These are phyloP conservation scores for Coemansia sp. DNA, from an alignment of 192 early-diverging fungal genomes.

Conservation along the genomic window DNA sequence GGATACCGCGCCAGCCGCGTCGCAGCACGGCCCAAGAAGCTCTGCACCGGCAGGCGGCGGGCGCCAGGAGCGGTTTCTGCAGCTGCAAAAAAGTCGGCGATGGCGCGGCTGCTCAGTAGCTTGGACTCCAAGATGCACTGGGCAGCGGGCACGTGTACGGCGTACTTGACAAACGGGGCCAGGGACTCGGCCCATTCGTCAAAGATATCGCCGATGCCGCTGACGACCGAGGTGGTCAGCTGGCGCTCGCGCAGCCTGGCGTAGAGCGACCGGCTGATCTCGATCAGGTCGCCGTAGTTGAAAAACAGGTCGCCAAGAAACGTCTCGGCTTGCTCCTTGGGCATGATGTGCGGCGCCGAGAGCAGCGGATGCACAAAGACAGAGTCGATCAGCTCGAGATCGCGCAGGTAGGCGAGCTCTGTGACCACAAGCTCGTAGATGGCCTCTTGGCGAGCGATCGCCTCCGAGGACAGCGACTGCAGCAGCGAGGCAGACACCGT, in stretches of 20 bases:
- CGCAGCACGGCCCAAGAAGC: slow-evolving; percentile 83
- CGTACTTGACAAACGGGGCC: slow-evolving; percentile 78
- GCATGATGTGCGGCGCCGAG: slow-evolving; percentile 59
- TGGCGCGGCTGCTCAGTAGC: slow-evolving; percentile 58
- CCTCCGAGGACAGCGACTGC: slow-evolving; percentile 23
- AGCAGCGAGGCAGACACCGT: slow-evolving; percentile 36
- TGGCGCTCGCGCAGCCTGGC: slow-evolving; percentile 60
- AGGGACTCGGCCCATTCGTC: slow-evolving; percentile 64
- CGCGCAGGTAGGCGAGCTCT: slow-evolving; percentile 83
- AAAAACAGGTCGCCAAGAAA: slow-evolving; percentile 77
- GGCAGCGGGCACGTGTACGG: slow-evolving; percentile 75
- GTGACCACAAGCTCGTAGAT: slow-evolving; percentile 89
- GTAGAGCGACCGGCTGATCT: slow-evolving; percentile 57
- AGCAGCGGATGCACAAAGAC: slow-evolving; percentile 66
- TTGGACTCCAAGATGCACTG: slow-evolving; percentile 79
- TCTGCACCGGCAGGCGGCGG: slow-evolving; percentile 78
- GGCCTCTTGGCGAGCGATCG: slow-evolving; percentile 67
- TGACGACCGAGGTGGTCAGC: slow-evolving; percentile 59
- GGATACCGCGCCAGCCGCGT: slow-evolving; percentile 84
- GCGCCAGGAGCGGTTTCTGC: slow-evolving; percentile 71
- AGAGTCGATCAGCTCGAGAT: slow-evolving; percentile 75
- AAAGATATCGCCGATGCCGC: slow-evolving; percentile 81
- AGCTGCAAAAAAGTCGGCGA: slow-evolving; percentile 74
- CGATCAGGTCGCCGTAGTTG: slow-evolving; percentile 65
- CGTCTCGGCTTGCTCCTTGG: slow-evolving; percentile 47